Evolutionary conservation across 2,329 filamentous ascomycete species (phyloP), one percentile per base, ranked within the genome.

Genomic region (Aureobasidium melanogenum): DNA sequence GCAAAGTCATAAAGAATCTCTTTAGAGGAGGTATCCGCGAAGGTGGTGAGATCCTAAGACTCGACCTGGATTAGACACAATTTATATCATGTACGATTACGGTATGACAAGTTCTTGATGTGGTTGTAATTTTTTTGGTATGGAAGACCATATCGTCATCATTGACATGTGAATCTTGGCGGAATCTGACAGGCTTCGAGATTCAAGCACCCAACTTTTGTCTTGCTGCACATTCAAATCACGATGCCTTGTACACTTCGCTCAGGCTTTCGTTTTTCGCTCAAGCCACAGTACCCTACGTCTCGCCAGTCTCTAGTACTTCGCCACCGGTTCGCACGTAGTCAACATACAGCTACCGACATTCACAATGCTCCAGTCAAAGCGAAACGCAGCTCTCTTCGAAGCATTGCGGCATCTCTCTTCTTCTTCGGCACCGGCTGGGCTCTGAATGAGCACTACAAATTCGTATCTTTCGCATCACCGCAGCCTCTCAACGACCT

Each of bases 1-100:
- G 89, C 0, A 83, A 79, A 32, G 81, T 94, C 0, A 83, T 94
- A 32, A 78, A 77, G 30, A 87, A 91, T 63, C 75, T 89, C 69
- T 89, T 91, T 65, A 76, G 89, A 63, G 89, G 89, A 0, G 88
- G 85, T 0, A 84, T 91, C 47, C 71, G 68, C 44, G 62, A 65
- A 26, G 64, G 67, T 34, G 67, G 72, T 14, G 67, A 71, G 61
- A 57, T 62, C 12, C 26, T 62, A 28, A 62, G 61, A 12, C 34
- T 62, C 24, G 56, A 47, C 17, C 15, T 26, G 30, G 55, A 17
- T 32, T 24, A 24, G 47, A 44, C 8, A 15, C 14, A 28, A 9
- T 44, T 28, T 46, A 56, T 43, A 32, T 14, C 19, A 24, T 46
- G 39, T 56, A 56, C 52, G n/a, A 46, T 32, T 26, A 46, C 9